Evolutionary conservation across 805 yeast species (phyloP).

Genomic region (Blastobotrys parvus): DNA sequence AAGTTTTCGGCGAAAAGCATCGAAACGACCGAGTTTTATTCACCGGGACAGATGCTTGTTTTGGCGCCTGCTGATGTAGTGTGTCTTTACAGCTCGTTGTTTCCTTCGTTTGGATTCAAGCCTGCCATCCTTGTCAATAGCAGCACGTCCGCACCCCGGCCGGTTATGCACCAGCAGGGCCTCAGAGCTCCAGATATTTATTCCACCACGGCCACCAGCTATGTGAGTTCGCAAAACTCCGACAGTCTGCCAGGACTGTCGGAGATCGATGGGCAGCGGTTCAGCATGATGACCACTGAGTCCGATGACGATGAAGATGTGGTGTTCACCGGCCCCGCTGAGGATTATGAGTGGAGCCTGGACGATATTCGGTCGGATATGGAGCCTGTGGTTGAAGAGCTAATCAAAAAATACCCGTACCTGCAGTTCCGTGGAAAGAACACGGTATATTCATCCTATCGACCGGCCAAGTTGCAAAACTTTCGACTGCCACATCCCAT

Average conservation of each 20-base stretch:
- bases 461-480: constrained; percentile 15
- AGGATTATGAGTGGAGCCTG: constrained; percentile 26
- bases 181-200: too few relatives aligned
- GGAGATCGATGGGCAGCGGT: not conserved
- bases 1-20: not conserved
- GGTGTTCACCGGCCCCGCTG: constrained; percentile 3
- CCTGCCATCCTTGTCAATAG: not conserved
- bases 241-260: not conserved
- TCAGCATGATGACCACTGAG: not conserved
- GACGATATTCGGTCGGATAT: constrained; percentile 26
- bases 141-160: too few relatives aligned
- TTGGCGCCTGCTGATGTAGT: constrained; percentile 26
- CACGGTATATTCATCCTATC: constrained; percentile 6
- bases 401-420: constrained; percentile 17
- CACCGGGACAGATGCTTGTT: constrained; percentile 21
- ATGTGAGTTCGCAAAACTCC: constrained; percentile 1
- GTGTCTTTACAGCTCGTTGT: constrained; percentile 20
- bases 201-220: constrained; percentile 3
- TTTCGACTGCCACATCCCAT: constrained; percentile 20
- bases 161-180: too few relatives aligned
- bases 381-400: constrained; percentile 27
- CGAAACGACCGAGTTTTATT: not conserved
- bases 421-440: constrained; percentile 10
- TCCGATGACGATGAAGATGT: not conserved
- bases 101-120: constrained; percentile 14